Percentiles rank a stretch among this genome's conserved stretches.
Evolutionary conservation across 768 basidiomycete species (phyloP).

Genomic region (Panaeolus papilionaceus): DNA sequence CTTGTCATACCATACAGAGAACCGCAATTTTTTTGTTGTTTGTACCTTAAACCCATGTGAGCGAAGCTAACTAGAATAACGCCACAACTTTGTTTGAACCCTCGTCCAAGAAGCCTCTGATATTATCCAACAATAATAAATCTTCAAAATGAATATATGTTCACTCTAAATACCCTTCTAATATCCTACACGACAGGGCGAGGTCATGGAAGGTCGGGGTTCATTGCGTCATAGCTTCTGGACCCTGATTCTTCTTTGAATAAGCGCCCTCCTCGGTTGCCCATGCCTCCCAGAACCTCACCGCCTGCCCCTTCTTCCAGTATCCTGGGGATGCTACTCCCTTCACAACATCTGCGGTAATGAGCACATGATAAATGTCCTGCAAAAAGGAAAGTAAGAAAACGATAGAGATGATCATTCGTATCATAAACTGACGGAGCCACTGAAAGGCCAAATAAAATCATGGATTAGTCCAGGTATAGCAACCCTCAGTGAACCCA

Average conservation of each 20-base stretch:
- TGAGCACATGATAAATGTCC: constrained; percentile 84
- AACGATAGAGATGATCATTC: constrained; percentile 12
- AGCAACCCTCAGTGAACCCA: not conserved
- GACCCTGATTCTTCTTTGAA: constrained; percentile 17
- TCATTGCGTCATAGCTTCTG: not conserved
- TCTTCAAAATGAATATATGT: not conserved
- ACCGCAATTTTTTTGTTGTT: constrained; percentile 4
- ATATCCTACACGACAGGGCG: not conserved
- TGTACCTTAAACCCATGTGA: constrained; percentile 12
- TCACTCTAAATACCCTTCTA: not conserved
- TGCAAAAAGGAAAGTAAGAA: constrained; percentile 31
- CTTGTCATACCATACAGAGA: constrained; percentile 14
- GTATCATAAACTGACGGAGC: constrained; percentile 58
- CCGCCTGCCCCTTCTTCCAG: constrained; percentile 72
- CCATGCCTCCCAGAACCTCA: constrained; percentile 81
- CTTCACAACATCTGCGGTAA: constrained; percentile 73
- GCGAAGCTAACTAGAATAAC: not conserved
- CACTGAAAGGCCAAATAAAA: constrained; percentile 42
- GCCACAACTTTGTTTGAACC: not conserved
- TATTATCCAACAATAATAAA: not conserved
- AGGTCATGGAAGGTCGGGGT: not conserved
- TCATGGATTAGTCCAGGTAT: not conserved
- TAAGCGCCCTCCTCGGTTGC: constrained; percentile 63
- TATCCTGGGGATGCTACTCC: constrained; percentile 71
- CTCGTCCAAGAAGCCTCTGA: not conserved